phyloP scores from a whole-genome alignment of 495 filamentous ascomycete species.

The Echria macrotheca region DNA sequence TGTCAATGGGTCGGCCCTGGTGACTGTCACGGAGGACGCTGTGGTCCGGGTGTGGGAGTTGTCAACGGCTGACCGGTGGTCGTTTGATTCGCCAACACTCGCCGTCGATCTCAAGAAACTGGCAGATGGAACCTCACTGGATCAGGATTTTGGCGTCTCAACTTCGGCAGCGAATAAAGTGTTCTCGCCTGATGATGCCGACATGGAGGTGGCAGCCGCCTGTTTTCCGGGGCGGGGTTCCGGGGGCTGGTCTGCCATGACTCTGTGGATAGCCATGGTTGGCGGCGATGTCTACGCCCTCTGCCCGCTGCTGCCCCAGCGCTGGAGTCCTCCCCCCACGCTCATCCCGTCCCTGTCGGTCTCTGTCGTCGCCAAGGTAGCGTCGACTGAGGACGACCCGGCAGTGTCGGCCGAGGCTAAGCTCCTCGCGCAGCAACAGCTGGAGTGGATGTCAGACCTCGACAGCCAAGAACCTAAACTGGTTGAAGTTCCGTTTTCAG shows the following conservation, averaged over 20 bases:
- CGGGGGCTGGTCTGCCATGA: constrained; percentile 84
- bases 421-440: constrained; percentile 62
- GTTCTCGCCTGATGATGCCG: constrained; percentile 76
- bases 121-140: constrained; percentile 66
- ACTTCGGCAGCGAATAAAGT: constrained; percentile 65
- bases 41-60: constrained; percentile 85
- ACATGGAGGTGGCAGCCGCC: constrained; percentile 83
- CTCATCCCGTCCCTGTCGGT: constrained; percentile 72
- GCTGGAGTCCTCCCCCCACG: constrained; percentile 72
- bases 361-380: constrained; percentile 61
- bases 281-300: constrained; percentile 84
- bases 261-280: constrained; percentile 83
- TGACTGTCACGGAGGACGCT: constrained; percentile 80
- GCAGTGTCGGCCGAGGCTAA: constrained; percentile 49
- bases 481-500: constrained; percentile 33
- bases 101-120: constrained; percentile 79
- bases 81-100: constrained; percentile 74
- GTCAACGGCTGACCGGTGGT: constrained; percentile 69
- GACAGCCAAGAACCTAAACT: constrained; percentile 67
- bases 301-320: constrained; percentile 78
- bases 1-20: constrained; percentile 61
- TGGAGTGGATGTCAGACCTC: constrained; percentile 76
- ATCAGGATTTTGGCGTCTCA: constrained; percentile 70
- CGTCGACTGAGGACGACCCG: constrained; percentile 54
- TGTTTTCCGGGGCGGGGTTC: constrained; percentile 74